phyloP scores from a whole-genome alignment of 768 basidiomycete species.

The Hysterangium stoloniferum region DNA sequence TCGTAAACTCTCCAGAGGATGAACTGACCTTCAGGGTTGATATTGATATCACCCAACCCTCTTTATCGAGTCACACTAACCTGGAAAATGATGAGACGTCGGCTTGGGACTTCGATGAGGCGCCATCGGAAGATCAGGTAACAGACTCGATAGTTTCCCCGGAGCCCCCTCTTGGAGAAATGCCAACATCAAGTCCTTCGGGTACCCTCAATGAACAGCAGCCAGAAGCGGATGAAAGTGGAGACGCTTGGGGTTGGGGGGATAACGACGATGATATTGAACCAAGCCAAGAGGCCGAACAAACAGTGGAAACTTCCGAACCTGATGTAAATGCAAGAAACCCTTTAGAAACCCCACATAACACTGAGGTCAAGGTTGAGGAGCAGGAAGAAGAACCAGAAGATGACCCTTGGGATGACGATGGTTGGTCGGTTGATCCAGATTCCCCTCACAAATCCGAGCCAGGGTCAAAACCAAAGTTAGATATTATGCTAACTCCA shows the following conservation, averaged over 20 bases:
- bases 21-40: constrained; percentile 3
- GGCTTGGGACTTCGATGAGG: constrained; percentile 42
- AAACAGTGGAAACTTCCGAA: constrained; percentile 13
- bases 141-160: constrained; percentile 25
- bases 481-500: constrained; percentile 18
- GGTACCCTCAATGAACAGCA: constrained; percentile 10
- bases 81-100: constrained; percentile 25
- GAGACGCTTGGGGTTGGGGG: constrained; percentile 27
- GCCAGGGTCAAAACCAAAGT: constrained; percentile 20
- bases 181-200: constrained; percentile 8
- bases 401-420: constrained; percentile 52
- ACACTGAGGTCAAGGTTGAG: constrained; percentile 61
- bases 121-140: constrained; percentile 32
- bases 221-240: constrained; percentile 8
- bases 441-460: too few species aligned
- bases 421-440: constrained; percentile 43
- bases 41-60: constrained; percentile 5
- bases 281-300: constrained; percentile 8
- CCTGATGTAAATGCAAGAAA: constrained; percentile 12
- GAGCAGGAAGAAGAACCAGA: constrained; percentile 57
- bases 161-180: constrained; percentile 43
- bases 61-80: too few species aligned
- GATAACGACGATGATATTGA: constrained; percentile 31
- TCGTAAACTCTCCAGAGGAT: constrained; percentile 27
- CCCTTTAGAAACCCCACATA: constrained; percentile 26